Percentiles rank a stretch among this genome's conserved stretches.
phyloP scores from a whole-genome alignment of 2,329 filamentous ascomycete genomes.

The Emmonsia crescens region DNA sequence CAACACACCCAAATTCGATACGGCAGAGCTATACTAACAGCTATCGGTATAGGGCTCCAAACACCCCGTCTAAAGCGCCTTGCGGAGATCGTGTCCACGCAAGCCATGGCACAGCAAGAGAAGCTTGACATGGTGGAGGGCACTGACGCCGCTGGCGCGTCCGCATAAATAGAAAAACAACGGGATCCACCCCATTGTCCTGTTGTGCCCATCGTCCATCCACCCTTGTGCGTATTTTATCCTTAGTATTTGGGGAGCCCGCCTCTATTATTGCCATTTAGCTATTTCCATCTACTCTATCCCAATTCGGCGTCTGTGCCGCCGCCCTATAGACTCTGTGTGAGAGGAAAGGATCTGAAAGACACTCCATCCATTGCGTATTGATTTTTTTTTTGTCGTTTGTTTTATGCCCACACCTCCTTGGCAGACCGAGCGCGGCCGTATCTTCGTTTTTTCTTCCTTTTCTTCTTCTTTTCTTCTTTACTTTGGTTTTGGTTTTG shows the following conservation, averaged over 20 bases:
- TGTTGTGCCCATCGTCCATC: neutral
- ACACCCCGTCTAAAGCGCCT: constrained; percentile 88
- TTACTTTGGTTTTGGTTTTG: neutral
- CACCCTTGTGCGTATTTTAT: neutral
- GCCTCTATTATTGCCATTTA: neutral
- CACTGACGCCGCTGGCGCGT: constrained; percentile 14
- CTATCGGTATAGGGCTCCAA: constrained; percentile 66
- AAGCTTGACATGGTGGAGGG: constrained; percentile 49
- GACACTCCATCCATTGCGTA: neutral
- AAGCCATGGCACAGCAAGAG: constrained; percentile 92
- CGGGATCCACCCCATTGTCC: neutral
- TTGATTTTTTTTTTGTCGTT: neutral
- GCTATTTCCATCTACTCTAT: neutral
- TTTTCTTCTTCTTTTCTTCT: too few species aligned
- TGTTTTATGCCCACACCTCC: neutral
- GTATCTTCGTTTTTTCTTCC: neutral
- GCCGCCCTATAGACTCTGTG: neutral
- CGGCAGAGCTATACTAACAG: constrained; percentile 18
- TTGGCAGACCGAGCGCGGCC: neutral
- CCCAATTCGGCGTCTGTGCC: neutral
- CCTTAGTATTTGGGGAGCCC: neutral
- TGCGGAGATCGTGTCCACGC: constrained; percentile 94
- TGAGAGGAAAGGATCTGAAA: neutral
- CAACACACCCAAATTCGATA: neutral
- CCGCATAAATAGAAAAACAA: neutral